These are phyloP conservation scores for Mayamaea pseudoterrestris DNA, from an alignment of 108 stramenopile species.

Conservation along the genomic window DNA sequence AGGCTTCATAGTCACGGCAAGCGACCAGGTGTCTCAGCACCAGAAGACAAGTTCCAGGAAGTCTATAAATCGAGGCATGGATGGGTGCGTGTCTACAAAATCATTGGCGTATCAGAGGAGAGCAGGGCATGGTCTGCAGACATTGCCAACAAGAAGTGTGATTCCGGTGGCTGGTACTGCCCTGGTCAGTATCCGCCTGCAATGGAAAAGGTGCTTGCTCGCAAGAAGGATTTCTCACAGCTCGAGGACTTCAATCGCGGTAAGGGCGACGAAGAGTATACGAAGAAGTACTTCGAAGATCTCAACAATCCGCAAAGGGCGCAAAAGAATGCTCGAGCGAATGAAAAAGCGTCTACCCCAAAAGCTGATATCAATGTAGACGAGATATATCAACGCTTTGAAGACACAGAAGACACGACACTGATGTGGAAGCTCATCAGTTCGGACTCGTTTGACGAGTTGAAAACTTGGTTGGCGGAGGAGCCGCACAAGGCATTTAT, in stretches of 20 bases:
- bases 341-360: slow-evolving; percentile 10
- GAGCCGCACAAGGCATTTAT: slow-evolving; percentile 69
- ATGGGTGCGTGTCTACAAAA: slow-evolving; percentile 94
- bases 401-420: slow-evolving; percentile 74
- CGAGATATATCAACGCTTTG: slow-evolving; percentile 65
- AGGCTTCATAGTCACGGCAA: slow-evolving; percentile 77
- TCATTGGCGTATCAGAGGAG: slow-evolving; percentile 77
- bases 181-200: slow-evolving; percentile 85
- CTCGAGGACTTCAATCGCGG: slow-evolving; percentile 87
- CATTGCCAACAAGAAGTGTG: slow-evolving; percentile 61
- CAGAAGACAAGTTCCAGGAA: slow-evolving; percentile 64
- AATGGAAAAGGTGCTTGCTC: slow-evolving; percentile 63
- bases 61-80: slow-evolving; percentile 89
- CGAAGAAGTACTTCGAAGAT: slow-evolving; percentile 76
- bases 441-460: slow-evolving; percentile 36
- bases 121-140: slow-evolving; percentile 79
- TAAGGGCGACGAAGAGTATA: slow-evolving; percentile 51
- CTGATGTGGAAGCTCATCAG: slow-evolving; percentile 79
- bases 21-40: slow-evolving; percentile 60
- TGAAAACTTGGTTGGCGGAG: slow-evolving; percentile 49
- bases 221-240: slow-evolving; percentile 77
- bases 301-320: slow-evolving; percentile 61
- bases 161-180: slow-evolving; percentile 85
- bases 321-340: slow-evolving; percentile 22
- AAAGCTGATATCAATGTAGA: slow-evolving; percentile 7